phyloP scores from a whole-genome alignment of 192 early-diverging fungal genomes.

The Mortierella antarctica region DNA sequence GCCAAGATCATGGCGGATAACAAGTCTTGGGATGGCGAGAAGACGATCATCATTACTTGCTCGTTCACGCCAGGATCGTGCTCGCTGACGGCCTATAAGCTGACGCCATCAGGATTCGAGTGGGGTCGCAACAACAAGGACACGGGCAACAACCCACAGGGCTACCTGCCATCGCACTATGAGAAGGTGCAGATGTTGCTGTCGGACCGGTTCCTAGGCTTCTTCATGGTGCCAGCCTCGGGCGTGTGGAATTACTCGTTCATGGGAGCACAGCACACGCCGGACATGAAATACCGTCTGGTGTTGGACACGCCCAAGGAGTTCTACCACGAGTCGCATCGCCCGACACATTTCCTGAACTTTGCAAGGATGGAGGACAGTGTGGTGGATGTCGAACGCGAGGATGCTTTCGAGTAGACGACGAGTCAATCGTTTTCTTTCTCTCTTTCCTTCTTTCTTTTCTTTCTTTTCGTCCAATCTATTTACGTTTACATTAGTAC shows the following conservation, averaged over 20 bases:
- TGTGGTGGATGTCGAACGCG: constrained; percentile 65
- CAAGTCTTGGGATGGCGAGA: constrained; percentile 95
- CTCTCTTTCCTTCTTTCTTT: not conserved
- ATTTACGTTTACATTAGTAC: not conserved
- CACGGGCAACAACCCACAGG: constrained; percentile 82
- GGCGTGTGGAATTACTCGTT: constrained; percentile 99
- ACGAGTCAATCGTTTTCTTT: constrained; percentile 1
- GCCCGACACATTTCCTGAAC: constrained; percentile 95
- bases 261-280: constrained; percentile 93
- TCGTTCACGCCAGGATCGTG: constrained; percentile 99
- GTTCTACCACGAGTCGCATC: constrained; percentile 97
- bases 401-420: constrained; percentile 68
- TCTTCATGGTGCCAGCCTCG: constrained; percentile 97
- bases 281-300: constrained; percentile 93
- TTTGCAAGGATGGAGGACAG: constrained; percentile 79
- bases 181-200: constrained; percentile 98
- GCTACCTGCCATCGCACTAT: constrained; percentile 88
- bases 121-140: constrained; percentile 97
- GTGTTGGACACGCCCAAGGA: constrained; percentile 94
- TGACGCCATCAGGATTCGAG: constrained; percentile 96
- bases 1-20: constrained; percentile 90
- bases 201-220: constrained; percentile 96
- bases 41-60: constrained; percentile 90
- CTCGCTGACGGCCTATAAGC: constrained; percentile 93
- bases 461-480: not conserved